A percentile compares a stretch with the other conserved stretches of the same genome.
phyloP scores from a whole-genome alignment of 352 stramenopile species.

The Salisapilia sapeloensis region DNA sequence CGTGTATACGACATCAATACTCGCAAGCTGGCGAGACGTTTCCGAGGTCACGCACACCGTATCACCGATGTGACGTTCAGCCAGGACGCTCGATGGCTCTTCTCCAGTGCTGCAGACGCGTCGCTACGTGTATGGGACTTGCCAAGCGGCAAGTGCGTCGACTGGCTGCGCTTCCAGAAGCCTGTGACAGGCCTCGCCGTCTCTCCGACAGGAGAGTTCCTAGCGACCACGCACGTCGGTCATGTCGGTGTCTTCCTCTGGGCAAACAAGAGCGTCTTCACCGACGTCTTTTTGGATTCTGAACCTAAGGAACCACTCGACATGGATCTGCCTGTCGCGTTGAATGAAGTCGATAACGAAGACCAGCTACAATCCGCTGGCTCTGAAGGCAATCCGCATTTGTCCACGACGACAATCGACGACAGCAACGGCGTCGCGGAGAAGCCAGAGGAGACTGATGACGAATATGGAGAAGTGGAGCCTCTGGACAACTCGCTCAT shows the following conservation, averaged over 20 bases:
- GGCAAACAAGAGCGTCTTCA: slow-evolving; percentile 91
- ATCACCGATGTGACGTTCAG: slow-evolving; percentile 85
- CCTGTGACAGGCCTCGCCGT: slow-evolving; percentile 83
- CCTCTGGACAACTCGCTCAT: slow-evolving; percentile 49
- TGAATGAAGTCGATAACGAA: slow-evolving; percentile 72
- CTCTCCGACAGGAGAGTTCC: slow-evolving; percentile 90
- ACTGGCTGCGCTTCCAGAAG: slow-evolving; percentile 90
- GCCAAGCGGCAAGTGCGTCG: slow-evolving; percentile 87
- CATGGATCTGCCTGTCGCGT: slow-evolving; percentile 85
- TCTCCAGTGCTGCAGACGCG: slow-evolving; percentile 73
- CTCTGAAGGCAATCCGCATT: slow-evolving; percentile 28
- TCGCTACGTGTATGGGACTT: slow-evolving; percentile 90
- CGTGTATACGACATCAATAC: slow-evolving; percentile 78
- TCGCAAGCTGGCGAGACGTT: slow-evolving; percentile 74
- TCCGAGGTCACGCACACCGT: slow-evolving; percentile 62
- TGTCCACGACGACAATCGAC: slow-evolving; percentile 11
- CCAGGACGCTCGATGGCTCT: slow-evolving; percentile 78
- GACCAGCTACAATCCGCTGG: slow-evolving; percentile 35
- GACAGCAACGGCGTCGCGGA: slow-evolving; percentile 16
- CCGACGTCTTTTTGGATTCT: slow-evolving; percentile 68
- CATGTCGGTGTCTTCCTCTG: slow-evolving; percentile 90
- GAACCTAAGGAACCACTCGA: slow-evolving; percentile 53
- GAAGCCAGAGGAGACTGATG: slow-evolving; percentile 28
- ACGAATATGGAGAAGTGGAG: slow-evolving; percentile 12
- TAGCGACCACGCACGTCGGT: slow-evolving; percentile 88